Conservation (phyloP, 2,329 filamentous ascomycete genomes). For the Stachybotrys echinatus region DNA sequence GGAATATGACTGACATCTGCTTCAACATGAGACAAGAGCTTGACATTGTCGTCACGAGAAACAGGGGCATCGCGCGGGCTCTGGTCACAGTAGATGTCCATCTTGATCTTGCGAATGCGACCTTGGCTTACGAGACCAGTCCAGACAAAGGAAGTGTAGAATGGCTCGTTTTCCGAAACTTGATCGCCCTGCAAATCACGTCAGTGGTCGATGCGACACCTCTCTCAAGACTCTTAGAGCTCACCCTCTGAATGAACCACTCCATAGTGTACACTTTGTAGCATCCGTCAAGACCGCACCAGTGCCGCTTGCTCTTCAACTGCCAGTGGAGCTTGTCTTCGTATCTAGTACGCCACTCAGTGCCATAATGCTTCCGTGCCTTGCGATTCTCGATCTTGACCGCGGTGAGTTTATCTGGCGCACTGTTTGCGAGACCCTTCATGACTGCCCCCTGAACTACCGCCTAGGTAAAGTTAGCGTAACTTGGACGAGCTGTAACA, state of each 20-base stretch:
- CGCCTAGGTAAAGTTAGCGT: too few relatives aligned
- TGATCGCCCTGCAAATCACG: constrained; percentile 22
- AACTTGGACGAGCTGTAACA: too few relatives aligned
- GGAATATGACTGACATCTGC: constrained; percentile 37
- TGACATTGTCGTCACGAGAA: constrained; percentile 27
- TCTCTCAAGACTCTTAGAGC: not conserved
- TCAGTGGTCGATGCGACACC: not conserved
- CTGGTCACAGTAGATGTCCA: constrained; percentile 30
- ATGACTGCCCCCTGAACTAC: constrained; percentile 44
- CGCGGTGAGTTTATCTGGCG: constrained; percentile 25
- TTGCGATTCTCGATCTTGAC: constrained; percentile 33
- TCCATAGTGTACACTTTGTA: constrained; percentile 34
- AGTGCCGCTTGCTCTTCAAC: constrained; percentile 25
- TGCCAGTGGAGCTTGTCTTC: constrained; percentile 22
- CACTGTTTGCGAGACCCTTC: constrained; percentile 35
- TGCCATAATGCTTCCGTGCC: constrained; percentile 39
- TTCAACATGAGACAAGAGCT: constrained; percentile 28
- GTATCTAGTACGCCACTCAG: constrained; percentile 24
- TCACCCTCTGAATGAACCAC: constrained; percentile 36
- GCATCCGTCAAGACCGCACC: constrained; percentile 30
- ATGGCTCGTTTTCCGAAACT: constrained; percentile 34
- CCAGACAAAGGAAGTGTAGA: constrained; percentile 23
- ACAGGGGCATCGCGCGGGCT: constrained; percentile 25
- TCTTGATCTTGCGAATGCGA: constrained; percentile 25
- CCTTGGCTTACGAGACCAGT: constrained; percentile 20